Evolutionary conservation across 306 rosid genomes (phyloP).

Genomic region (Alnus glutinosa): DNA sequence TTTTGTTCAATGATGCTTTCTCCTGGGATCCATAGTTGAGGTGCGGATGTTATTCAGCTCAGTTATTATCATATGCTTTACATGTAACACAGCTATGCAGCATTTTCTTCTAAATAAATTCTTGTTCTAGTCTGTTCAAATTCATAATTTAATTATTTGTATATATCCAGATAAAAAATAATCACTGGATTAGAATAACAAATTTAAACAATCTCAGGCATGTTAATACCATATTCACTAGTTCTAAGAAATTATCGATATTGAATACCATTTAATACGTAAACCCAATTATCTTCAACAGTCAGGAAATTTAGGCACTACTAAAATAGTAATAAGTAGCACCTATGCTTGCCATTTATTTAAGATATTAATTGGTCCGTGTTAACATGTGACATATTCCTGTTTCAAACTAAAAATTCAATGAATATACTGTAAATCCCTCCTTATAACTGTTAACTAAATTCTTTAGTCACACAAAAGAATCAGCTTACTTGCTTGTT

Average conservation of each 20-base stretch:
- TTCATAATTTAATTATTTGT: too few relatives aligned
- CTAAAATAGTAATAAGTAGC: background rate
- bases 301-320: background rate
- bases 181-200: background rate
- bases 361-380: background rate
- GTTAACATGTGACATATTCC: background rate
- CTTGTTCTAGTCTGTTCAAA: too few relatives aligned
- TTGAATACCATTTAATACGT: too few relatives aligned
- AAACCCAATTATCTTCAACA: too few relatives aligned
- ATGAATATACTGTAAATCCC: background rate
- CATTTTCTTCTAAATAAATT: too few relatives aligned
- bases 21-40: too few relatives aligned
- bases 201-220: background rate
- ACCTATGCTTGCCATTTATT: background rate
- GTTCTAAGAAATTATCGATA: background rate
- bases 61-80: too few relatives aligned
- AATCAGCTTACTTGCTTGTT: constrained; percentile 62
- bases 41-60: too few relatives aligned
- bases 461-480: constrained; percentile 18
- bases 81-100: too few relatives aligned
- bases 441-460: constrained; percentile 7
- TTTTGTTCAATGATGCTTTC: too few relatives aligned
- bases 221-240: background rate
- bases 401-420: background rate
- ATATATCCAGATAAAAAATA: too few relatives aligned